These are phyloP conservation scores for Rhizopogon vesiculosus DNA, from an alignment of 768 basidiomycete genomes.

Conservation along the genomic window DNA sequence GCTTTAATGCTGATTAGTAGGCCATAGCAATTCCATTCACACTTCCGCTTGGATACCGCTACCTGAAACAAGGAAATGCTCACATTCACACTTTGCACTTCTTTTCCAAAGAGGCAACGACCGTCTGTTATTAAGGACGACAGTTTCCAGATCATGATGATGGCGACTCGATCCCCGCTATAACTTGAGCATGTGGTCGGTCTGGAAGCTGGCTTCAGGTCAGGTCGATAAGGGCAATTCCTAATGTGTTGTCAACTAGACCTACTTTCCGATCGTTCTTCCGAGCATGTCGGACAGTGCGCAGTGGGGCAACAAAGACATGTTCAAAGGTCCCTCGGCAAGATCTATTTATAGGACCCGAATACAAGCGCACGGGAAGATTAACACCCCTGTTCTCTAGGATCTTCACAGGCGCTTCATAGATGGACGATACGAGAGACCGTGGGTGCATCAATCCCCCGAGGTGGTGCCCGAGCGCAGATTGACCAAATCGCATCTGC, in stretches of 20 bases:
- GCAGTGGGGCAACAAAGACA: neutral
- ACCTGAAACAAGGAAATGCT: neutral
- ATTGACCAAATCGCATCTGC: slow-evolving; percentile 22
- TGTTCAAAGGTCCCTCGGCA: neutral
- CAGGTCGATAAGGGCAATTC: neutral
- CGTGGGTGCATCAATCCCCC: slow-evolving; percentile 17
- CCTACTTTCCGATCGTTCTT: neutral
- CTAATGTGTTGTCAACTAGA: neutral
- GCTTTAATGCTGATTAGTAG: too few relatives aligned
- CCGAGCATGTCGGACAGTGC: neutral
- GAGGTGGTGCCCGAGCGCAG: slow-evolving; percentile 15
- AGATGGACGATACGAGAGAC: slow-evolving; percentile 18
- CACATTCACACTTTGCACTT: neutral
- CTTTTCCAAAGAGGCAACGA: neutral
- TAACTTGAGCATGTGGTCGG: neutral
- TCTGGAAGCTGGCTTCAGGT: neutral
- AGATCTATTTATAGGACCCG: neutral
- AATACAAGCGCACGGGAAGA: neutral
- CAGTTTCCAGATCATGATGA: neutral
- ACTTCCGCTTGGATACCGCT: neutral
- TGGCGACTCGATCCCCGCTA: neutral
- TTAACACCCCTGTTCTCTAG: neutral
- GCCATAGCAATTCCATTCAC: too few relatives aligned
- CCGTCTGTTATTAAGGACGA: neutral
- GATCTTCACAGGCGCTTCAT: slow-evolving; percentile 14